phyloP scores from a whole-genome alignment of 345 rosid species.

The Ceriops zippeliana region DNA sequence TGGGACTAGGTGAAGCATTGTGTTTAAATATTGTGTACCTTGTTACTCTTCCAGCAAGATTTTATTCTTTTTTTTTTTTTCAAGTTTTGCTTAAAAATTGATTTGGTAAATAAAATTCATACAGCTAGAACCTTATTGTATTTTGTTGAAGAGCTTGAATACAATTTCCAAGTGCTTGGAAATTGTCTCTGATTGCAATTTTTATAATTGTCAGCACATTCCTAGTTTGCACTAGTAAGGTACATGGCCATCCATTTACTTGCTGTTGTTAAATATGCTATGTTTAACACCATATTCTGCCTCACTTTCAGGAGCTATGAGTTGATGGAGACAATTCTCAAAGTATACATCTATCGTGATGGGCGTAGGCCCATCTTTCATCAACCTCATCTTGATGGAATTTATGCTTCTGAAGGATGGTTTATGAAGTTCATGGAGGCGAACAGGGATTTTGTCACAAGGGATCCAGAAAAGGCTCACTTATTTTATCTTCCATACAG shows the following conservation, averaged over 20 bases:
- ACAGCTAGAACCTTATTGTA: background rate
- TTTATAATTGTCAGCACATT: background rate
- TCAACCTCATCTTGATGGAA: conserved; percentile 63
- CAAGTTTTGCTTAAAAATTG: background rate
- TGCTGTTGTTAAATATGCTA: too few relatives aligned
- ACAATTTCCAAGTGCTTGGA: background rate
- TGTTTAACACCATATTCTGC: background rate
- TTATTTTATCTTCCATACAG: conserved; percentile 89
- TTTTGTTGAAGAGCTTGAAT: background rate
- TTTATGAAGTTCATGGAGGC: conserved; percentile 78
- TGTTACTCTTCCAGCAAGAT: background rate
- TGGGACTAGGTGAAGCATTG: background rate
- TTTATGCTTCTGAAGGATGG: conserved; percentile 98
- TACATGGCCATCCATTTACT: too few relatives aligned
- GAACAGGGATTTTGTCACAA: conserved; percentile 67
- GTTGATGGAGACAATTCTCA: conserved; percentile 78
- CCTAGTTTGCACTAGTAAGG: background rate
- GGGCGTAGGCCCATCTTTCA: conserved; percentile 79
- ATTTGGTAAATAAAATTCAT: background rate
- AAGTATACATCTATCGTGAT: conserved; percentile 70
- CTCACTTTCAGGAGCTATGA: conserved; percentile 67
- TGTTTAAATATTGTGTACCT: background rate
- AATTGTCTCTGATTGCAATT: background rate
- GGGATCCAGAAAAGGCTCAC: conserved; percentile 78
- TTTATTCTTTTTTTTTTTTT: too few relatives aligned